phyloP scores from a whole-genome alignment of 176 grass and related monocot genomes.

The Triticum turgidum region DNA sequence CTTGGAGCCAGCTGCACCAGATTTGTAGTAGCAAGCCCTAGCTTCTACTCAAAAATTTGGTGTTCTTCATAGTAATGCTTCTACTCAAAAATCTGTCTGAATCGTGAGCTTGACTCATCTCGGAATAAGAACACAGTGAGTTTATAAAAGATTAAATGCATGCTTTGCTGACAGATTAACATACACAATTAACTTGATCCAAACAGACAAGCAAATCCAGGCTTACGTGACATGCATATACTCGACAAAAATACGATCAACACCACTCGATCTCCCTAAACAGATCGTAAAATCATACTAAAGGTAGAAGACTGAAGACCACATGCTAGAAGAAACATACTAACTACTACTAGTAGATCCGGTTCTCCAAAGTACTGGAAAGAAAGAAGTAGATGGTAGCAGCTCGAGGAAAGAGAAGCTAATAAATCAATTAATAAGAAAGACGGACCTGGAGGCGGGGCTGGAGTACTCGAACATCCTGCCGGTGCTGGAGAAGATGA shows the following conservation, averaged over 20 bases:
- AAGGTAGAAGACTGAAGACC: not conserved
- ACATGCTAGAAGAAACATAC: not conserved
- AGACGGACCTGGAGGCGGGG: conserved; percentile 39
- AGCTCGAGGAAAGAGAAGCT: not conserved
- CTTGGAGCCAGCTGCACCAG: not conserved
- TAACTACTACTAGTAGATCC: not conserved
- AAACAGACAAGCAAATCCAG: not conserved
- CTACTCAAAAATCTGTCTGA: not conserved
- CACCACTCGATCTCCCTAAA: not conserved
- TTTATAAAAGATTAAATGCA: too few relatives aligned
- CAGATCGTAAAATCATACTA: not conserved
- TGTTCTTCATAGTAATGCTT: not conserved
- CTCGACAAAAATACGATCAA: too few relatives aligned
- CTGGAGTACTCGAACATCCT: conserved; percentile 82
- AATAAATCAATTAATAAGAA: not conserved
- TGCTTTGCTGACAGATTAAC: not conserved
- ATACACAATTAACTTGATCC: not conserved
- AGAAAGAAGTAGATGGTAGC: not conserved
- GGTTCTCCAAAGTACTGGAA: not conserved
- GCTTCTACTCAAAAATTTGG: not conserved
- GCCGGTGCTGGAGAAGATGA: conserved; percentile 85
- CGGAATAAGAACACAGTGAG: not conserved
- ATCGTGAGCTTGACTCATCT: not conserved
- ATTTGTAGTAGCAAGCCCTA: not conserved
- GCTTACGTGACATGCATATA: too few relatives aligned